These are phyloP conservation scores for Antarctomyces pellizariae DNA, from an alignment of 495 filamentous ascomycete species.

Conservation along the genomic window DNA sequence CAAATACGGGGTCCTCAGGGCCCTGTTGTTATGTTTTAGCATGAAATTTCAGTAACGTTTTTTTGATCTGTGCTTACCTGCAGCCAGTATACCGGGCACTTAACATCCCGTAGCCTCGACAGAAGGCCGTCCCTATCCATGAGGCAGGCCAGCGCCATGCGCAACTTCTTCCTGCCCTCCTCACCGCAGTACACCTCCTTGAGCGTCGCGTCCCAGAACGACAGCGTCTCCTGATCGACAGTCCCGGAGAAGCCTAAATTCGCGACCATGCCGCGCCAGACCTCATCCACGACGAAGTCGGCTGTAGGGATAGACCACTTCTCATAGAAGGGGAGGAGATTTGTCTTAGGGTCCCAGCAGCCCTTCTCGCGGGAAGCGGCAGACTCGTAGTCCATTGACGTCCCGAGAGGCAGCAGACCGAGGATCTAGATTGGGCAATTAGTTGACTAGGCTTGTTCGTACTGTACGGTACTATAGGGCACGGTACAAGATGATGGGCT, in stretches of 20 bases:
- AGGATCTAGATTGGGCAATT: conserved; percentile 18
- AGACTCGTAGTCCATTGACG: conserved; percentile 39
- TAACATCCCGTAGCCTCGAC: conserved; percentile 26
- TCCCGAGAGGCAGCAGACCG: conserved; percentile 36
- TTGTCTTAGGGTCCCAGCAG: conserved; percentile 30
- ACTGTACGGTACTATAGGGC: too few species aligned
- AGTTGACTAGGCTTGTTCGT: too few species aligned
- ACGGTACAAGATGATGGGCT: conserved; percentile 1
- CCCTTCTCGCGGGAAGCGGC: conserved; percentile 23
- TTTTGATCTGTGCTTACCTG: conserved; percentile 19
- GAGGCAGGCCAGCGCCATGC: conserved; percentile 33
- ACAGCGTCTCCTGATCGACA: conserved; percentile 15
- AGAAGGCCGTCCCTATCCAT: conserved; percentile 34
- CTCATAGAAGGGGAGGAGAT: conserved; percentile 19
- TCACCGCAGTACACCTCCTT: conserved; percentile 33
- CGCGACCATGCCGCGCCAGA: conserved; percentile 28
- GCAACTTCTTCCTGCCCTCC: conserved; percentile 26
- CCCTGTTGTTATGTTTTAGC: conserved; percentile 16
- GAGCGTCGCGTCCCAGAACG: conserved; percentile 29
- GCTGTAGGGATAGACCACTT: conserved; percentile 20
- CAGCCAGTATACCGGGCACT: conserved; percentile 37
- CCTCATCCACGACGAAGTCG: conserved; percentile 29
- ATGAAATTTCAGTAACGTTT: not conserved
- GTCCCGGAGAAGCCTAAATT: conserved; percentile 30
- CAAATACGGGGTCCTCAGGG: conserved; percentile 28